phyloP scores from a whole-genome alignment of 2,329 filamentous ascomycete genomes.

The Penicillium sp. region DNA sequence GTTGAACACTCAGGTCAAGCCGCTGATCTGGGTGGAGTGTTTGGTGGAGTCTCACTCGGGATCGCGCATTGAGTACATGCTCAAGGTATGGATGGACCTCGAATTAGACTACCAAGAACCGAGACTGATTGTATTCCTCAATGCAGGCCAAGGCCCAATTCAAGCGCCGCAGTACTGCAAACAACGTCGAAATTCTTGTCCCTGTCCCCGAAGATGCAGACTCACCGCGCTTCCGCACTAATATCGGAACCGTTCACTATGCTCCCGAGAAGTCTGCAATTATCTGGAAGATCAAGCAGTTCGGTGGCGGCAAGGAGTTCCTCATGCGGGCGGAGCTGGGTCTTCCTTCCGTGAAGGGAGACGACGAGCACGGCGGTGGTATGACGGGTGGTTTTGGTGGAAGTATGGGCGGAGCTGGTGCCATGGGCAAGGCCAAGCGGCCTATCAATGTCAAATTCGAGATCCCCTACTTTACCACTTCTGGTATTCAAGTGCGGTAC shows the following conservation, averaged over 20 bases:
- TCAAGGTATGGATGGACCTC: conserved; percentile 63
- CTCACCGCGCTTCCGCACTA: conserved; percentile 92
- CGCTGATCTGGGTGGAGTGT: conserved; percentile 97
- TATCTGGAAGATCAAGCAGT: conserved; percentile 99
- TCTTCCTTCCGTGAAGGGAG: conserved; percentile 87
- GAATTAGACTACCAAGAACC: neutral
- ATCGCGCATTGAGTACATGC: conserved; percentile 96
- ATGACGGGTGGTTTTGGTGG: conserved; percentile 98
- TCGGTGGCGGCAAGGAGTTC: conserved; percentile 97
- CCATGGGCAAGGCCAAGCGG: conserved; percentile 80
- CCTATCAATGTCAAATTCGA: conserved; percentile 99
- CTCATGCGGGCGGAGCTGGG: conserved; percentile 97
- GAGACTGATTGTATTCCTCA: conserved; percentile 7
- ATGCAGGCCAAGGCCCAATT: conserved; percentile 84
- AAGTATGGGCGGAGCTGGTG: conserved; percentile 89
- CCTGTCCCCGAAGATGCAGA: conserved; percentile 97
- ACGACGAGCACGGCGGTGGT: conserved; percentile 91
- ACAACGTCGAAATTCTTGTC: conserved; percentile 97
- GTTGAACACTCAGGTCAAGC: conserved; percentile 97
- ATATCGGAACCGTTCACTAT: conserved; percentile 96
- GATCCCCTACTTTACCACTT: conserved; percentile 99
- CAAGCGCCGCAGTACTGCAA: conserved; percentile 94
- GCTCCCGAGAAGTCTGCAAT: conserved; percentile 96
- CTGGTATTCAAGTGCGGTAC: conserved; percentile 96
- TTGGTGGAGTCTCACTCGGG: conserved; percentile 95